Evolutionary conservation across 2,329 filamentous ascomycete genomes (phyloP).

Genomic region (Neodidymelliopsis sp.): DNA sequence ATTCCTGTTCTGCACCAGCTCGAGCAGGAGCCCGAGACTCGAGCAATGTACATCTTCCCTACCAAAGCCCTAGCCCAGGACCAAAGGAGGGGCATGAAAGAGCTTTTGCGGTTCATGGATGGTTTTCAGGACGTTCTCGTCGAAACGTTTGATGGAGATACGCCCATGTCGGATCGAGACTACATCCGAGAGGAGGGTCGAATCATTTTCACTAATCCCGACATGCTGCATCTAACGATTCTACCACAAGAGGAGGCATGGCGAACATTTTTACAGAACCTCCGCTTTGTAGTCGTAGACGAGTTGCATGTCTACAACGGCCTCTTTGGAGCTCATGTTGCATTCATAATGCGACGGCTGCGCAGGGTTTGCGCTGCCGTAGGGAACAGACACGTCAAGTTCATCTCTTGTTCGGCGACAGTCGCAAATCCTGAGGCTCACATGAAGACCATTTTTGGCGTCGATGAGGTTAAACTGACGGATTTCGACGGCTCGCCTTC

Average conservation of each 20-base stretch:
- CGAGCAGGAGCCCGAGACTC: constrained; percentile 75
- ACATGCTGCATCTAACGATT: constrained; percentile 96
- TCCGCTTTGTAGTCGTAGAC: constrained; percentile 83
- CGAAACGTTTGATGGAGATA: constrained; percentile 97
- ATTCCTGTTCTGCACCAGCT: constrained; percentile 88
- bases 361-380: constrained; percentile 88
- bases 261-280: constrained; percentile 85
- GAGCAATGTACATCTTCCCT: constrained; percentile 97
- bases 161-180: constrained; percentile 79
- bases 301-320: constrained; percentile 98
- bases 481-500: constrained; percentile 94
- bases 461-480: constrained; percentile 79
- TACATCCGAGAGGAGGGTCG: constrained; percentile 84
- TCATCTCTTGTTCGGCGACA: constrained; percentile 95
- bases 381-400: constrained; percentile 84
- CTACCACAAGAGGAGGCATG: constrained; percentile 90
- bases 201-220: constrained; percentile 96
- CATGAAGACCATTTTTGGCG: constrained; percentile 92
- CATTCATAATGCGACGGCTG: constrained; percentile 90
- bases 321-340: constrained; percentile 90
- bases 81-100: constrained; percentile 85
- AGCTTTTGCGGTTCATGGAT: constrained; percentile 82
- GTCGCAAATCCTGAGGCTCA: constrained; percentile 92
- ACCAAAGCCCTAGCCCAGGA: constrained; percentile 97
- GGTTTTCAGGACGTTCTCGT: constrained; percentile 78